Evolutionary conservation across 2,329 filamentous ascomycete genomes (phyloP).

Genomic region (Paraphoma chrysanthemicola): DNA sequence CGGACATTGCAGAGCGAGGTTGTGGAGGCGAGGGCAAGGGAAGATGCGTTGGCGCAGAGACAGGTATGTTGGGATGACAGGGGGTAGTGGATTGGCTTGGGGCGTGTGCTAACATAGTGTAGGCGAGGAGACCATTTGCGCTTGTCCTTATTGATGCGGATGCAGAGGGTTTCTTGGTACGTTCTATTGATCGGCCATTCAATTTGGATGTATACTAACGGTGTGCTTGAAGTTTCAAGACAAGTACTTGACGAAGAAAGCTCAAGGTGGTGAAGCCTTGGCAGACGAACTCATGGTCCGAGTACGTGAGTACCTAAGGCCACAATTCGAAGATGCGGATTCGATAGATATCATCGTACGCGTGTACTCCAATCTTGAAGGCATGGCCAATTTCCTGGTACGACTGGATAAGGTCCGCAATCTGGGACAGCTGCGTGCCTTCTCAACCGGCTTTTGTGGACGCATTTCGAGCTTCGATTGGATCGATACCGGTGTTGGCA

Average conservation of each 20-base stretch:
- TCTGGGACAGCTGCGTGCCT: conserved; percentile 43
- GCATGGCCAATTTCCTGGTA: conserved; percentile 46
- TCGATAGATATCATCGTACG: conserved; percentile 43
- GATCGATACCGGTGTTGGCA: conserved; percentile 45
- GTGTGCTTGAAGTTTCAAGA: conserved; percentile 39
- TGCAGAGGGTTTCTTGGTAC: conserved; percentile 45
- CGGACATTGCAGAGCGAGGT: conserved; percentile 44
- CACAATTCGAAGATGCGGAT: conserved; percentile 44
- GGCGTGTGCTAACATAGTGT: conserved; percentile 11
- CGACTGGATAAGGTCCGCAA: conserved; percentile 45
- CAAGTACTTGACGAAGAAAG: conserved; percentile 44
- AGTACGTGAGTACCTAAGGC: conserved; percentile 44
- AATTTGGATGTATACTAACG: background rate
- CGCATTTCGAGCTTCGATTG: conserved; percentile 46
- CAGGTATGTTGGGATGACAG: conserved; percentile 24
- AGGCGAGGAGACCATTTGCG: conserved; percentile 44
- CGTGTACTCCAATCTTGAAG: conserved; percentile 46
- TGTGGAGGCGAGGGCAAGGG: conserved; percentile 38
- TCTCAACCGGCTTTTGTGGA: conserved; percentile 46
- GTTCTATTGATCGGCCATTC: background rate
- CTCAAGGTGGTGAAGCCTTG: conserved; percentile 43
- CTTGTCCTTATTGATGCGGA: conserved; percentile 48
- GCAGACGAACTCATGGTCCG: conserved; percentile 45
- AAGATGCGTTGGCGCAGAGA: conserved; percentile 37
- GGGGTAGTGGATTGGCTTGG: background rate